A percentile compares a stretch with the other conserved stretches of the same genome.
Evolutionary conservation across 2,329 filamentous ascomycete genomes (phyloP).

Genomic region (Aspergillus pseudoterreus): DNA sequence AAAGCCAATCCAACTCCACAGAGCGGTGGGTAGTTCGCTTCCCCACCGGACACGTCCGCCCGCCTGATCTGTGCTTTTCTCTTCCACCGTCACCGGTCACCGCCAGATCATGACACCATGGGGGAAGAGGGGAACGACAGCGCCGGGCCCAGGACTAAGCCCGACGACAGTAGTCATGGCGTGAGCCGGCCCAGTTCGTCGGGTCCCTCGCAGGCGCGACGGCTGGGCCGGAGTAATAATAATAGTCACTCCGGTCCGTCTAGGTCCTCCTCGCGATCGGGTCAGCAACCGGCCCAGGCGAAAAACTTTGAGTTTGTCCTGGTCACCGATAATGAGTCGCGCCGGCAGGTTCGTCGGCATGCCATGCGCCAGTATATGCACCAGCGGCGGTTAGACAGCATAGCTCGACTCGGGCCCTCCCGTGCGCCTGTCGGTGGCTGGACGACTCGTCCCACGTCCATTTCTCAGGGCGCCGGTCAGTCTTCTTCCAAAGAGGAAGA

Average conservation of each 20-base stretch:
- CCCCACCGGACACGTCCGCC: slow-evolving; percentile 9
- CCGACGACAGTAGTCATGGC: slow-evolving; percentile 6
- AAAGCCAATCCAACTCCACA: slow-evolving; percentile 10
- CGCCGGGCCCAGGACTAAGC: slow-evolving; percentile 5
- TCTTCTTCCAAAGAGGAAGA: slow-evolving; percentile 13
- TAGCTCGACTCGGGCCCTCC: slow-evolving; percentile 28
- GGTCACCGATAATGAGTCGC: slow-evolving; percentile 29
- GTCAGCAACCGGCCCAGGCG: slow-evolving; percentile 13
- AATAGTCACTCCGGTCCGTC: background rate
- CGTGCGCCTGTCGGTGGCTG: slow-evolving; percentile 24
- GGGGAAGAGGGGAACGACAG: slow-evolving; percentile 21
- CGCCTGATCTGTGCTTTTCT: slow-evolving; percentile 11
- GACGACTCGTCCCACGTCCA: slow-evolving; percentile 12
- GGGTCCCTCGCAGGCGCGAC: slow-evolving; percentile 4
- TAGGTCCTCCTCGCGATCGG: slow-evolving; percentile 7
- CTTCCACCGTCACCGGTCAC: slow-evolving; percentile 5
- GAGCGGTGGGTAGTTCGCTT: slow-evolving; percentile 5
- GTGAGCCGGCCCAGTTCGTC: slow-evolving; percentile 2
- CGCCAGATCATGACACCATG: slow-evolving; percentile 26
- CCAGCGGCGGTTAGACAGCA: slow-evolving; percentile 29
- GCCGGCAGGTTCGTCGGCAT: slow-evolving; percentile 32
- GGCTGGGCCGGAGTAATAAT: slow-evolving; percentile 8
- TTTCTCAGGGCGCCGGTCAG: slow-evolving; percentile 4
- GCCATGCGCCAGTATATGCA: slow-evolving; percentile 36
- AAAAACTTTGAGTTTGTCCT: slow-evolving; percentile 31